Conservation (phyloP, 352 stramenopile species). For the Phytophthora podocarpi region DNA sequence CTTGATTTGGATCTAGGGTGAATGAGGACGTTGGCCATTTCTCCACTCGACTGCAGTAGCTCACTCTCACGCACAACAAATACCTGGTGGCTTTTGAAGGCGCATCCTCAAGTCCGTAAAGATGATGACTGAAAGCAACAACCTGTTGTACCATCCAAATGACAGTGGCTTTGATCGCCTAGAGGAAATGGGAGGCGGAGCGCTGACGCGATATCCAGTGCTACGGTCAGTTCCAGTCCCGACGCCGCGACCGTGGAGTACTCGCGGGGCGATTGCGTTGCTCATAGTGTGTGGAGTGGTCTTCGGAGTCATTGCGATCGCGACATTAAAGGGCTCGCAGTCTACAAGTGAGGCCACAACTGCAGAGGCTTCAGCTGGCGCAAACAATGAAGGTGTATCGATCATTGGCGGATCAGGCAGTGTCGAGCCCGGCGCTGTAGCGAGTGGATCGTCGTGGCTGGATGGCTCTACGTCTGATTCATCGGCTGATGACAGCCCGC, state of each 20-base stretch:
- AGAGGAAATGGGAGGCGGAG: slow-evolving; percentile 29
- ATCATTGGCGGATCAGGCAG: slow-evolving; percentile 15
- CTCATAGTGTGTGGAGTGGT: slow-evolving; percentile 30
- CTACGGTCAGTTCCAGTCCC: slow-evolving; percentile 26
- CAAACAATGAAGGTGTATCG: slow-evolving; percentile 7
- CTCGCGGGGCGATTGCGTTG: slow-evolving; percentile 26
- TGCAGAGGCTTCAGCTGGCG: slow-evolving; percentile 2
- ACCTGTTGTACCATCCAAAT: slow-evolving; percentile 27
- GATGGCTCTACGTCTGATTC: not conserved
- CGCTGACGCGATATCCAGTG: slow-evolving; percentile 18
- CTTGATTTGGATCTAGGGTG: not conserved
- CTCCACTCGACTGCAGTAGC: slow-evolving; percentile 7
- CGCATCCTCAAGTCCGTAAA: not conserved
- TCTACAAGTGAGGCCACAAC: not conserved
- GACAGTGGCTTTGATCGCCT: slow-evolving; percentile 29
- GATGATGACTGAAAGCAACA: slow-evolving; percentile 40
- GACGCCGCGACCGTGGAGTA: slow-evolving; percentile 27
- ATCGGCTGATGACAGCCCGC: not conserved
- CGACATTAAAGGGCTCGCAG: not conserved
- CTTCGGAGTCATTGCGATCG: slow-evolving; percentile 33
- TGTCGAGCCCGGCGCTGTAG: slow-evolving; percentile 1
- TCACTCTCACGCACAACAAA: slow-evolving; percentile 6
- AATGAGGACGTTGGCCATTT: slow-evolving; percentile 14
- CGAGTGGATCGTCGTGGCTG: slow-evolving; percentile 1
- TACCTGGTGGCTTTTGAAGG: not conserved